Evolutionary conservation across 2,329 filamentous ascomycete species (phyloP), one percentile per base, ranked within the genome.

Genomic region (Raffaelea deltoideospora): DNA sequence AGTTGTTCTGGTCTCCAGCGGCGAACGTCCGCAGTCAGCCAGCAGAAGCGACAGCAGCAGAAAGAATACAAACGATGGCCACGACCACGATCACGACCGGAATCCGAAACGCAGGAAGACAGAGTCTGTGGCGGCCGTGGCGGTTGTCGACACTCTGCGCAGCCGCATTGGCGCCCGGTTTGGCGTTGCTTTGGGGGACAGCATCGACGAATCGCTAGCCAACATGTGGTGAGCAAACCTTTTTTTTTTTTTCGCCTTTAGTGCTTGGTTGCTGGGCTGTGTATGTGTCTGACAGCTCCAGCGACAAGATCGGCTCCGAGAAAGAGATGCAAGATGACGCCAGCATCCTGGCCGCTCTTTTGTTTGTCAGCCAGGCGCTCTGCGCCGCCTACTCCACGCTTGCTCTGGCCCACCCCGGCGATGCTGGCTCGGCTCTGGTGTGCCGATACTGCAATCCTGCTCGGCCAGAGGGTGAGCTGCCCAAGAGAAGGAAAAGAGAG

Each of bases 361-460:
- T 29, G 14, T 34, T 34, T 17, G 31, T 44, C 21, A 37, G 40
- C 32, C 35, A 41, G 32, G 18, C 32, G 3, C 15, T 39, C 8
- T 45, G 44, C 21, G 37, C 26, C 11, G 14, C 34, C 7, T 33
- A 33, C 35, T 20, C 37, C 20, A 43, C 44, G 13, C 29, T 34
- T 1, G 7, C 22, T 2, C 33, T 44, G 3, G 23, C 33, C 20
- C 35, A 41, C 10, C 37, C 39, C 9, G 6, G 27, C 26, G 38
- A 45, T 33, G 33, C 8, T 22, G 10, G n/a, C 21, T 39, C 41
- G 1, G 17, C 24, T 6, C 21, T 45, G 4, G 19, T 38, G 6
- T 45, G 41, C 38, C 28, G 15, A 3, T 20, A 38, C 24, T 42
- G 41, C 36, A 27, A n/a, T n/a, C n/a, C n/a, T n/a, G n/a, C n/a